A percentile compares a stretch with the other conserved stretches of the same genome.
Conservation (phyloP, 495 filamentous ascomycete genomes). For the Aspergillus nidulans region DNA sequence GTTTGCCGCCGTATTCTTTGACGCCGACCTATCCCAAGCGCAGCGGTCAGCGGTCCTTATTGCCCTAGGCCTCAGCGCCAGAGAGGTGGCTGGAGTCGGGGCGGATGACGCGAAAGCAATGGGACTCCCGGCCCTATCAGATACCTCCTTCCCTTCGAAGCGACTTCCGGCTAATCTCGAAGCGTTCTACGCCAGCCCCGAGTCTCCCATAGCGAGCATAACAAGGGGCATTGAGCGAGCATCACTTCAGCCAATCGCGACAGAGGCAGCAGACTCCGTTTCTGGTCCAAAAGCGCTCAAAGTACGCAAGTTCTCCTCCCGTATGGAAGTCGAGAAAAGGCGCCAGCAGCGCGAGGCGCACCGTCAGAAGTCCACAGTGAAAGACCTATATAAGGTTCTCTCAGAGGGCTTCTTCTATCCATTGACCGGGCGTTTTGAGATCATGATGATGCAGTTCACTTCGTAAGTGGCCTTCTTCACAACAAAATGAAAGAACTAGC, state of each 20-base stretch:
- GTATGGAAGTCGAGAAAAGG: slow-evolving; percentile 64
- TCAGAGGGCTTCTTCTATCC: slow-evolving; percentile 78
- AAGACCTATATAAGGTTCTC: slow-evolving; percentile 71
- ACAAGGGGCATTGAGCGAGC: slow-evolving; percentile 57
- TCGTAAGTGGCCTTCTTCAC: slow-evolving; percentile 27
- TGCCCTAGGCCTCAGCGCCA: slow-evolving; percentile 74
- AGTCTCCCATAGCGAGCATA: slow-evolving; percentile 57
- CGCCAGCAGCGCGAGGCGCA: slow-evolving; percentile 46
- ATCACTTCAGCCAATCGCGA: slow-evolving; percentile 76
- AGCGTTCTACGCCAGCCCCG: slow-evolving; percentile 40
- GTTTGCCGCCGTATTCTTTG: slow-evolving; percentile 82
- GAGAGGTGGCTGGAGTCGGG: slow-evolving; percentile 80
- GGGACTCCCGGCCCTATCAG: slow-evolving; percentile 30
- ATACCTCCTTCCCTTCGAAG: slow-evolving; percentile 69
- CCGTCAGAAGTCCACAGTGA: slow-evolving; percentile 54
- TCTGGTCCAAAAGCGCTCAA: slow-evolving; percentile 82
- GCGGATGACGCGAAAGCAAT: slow-evolving; percentile 51
- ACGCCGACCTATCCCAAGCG: slow-evolving; percentile 81
- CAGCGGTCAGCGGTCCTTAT: slow-evolving; percentile 80
- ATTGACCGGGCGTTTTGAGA: slow-evolving; percentile 50
- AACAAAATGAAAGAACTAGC: not conserved
- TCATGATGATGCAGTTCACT: slow-evolving; percentile 41
- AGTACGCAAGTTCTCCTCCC: slow-evolving; percentile 70
- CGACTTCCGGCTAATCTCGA: slow-evolving; percentile 54
- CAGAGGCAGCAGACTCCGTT: slow-evolving; percentile 57